Evolutionary conservation across 2,329 filamentous ascomycete genomes (phyloP), one percentile per base, ranked within the genome.

Genomic region (Fusarium sp.): DNA sequence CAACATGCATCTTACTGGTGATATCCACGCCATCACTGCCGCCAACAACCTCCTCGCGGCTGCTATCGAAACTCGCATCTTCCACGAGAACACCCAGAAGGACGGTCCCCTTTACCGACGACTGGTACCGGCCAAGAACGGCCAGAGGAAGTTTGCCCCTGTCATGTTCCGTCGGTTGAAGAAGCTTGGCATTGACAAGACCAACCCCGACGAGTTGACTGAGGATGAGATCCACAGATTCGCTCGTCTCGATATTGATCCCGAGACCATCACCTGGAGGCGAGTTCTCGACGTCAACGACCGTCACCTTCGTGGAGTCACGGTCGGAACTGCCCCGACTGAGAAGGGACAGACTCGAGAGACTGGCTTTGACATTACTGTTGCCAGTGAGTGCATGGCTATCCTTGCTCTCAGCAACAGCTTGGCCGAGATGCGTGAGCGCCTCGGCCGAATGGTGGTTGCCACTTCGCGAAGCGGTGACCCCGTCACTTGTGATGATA

Each of bases 331-430:
- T 74, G 96, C 96, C 0, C 87, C 93, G 5, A 98, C 96, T 0
- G 97, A 99, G 85, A 97, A 95, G 86, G 95, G 95, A 15, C 91
- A 95, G 77, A 93, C 91, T 30, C 91, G 97, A 71, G 90, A 97
- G 83, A 98, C 97, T 35, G 95, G 94, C 52, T 99, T 99, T 80
- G 97, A 99, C 81, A 99, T 99, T 76, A 98, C 96, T 1, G 97
- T 99, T 33, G 97, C 97, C 47, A 97, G 94, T 82, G 97, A 98
- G 84, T 98, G 95, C 82, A 99, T 99, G 97, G 97, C 97, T 70
- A 97, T 99, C 71, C 91, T 99, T 66, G 97, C 97, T 11, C 90
- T 99, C 76, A 97, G 95, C 86, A 98, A 95, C 73, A 91, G 92
- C 81, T 88, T 98, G 71, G 86, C 87, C 35, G 97, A 99, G 80